Evolutionary conservation across 1,284 basidiomycete species (phyloP).

Genomic region (Earliella scabrosa): DNA sequence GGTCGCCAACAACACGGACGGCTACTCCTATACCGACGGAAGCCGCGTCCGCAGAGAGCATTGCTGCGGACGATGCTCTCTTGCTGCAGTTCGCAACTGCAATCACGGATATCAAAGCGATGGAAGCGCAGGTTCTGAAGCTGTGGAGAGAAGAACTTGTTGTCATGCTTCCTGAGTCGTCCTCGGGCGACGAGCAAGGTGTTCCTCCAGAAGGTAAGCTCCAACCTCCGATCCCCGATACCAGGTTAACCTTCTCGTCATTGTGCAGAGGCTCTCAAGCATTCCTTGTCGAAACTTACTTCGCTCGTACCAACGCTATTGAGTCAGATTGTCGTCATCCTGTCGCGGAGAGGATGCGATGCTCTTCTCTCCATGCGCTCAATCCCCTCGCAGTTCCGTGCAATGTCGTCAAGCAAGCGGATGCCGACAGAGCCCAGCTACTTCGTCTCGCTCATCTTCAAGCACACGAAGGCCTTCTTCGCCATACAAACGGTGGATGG

Average conservation of each 20-base stretch:
- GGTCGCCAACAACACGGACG: constrained; percentile 43
- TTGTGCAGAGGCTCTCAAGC: constrained; percentile 57
- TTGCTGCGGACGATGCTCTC: constrained; percentile 60
- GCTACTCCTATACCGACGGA: constrained; percentile 58
- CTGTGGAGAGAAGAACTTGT: constrained; percentile 74
- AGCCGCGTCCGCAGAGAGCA: constrained; percentile 53
- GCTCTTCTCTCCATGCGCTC: constrained; percentile 86
- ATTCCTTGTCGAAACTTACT: constrained; percentile 51
- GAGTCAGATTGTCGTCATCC: constrained; percentile 69
- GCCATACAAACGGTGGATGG: constrained; percentile 59
- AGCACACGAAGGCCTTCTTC: constrained; percentile 83
- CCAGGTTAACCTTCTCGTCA: background rate
- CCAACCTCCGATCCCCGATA: background rate
- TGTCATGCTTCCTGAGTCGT: constrained; percentile 54
- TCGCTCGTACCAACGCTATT: constrained; percentile 59
- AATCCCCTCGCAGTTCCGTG: constrained; percentile 86
- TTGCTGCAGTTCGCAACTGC: constrained; percentile 66
- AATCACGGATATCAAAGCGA: constrained; percentile 64
- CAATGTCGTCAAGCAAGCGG: constrained; percentile 72
- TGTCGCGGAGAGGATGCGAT: constrained; percentile 83
- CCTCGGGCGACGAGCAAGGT: constrained; percentile 36
- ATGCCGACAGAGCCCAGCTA: constrained; percentile 79
- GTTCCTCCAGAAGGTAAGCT: constrained; percentile 55
- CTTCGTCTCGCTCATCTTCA: constrained; percentile 82
- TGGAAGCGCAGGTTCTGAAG: constrained; percentile 53